Evolutionary conservation across 345 rosid species (phyloP).

Genomic region (Eutrema japonicum): DNA sequence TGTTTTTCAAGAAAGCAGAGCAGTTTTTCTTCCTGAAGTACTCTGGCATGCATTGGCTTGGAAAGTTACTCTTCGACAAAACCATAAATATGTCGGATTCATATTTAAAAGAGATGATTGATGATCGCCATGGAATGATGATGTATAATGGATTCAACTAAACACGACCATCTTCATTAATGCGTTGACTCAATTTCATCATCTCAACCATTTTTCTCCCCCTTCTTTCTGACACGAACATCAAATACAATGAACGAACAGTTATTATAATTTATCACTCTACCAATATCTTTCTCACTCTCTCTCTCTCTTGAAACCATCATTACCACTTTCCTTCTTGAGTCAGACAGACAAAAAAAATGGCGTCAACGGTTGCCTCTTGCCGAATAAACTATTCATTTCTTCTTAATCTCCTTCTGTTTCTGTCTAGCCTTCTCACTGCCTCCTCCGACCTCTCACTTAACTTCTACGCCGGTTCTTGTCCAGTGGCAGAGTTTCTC

Average conservation of each 20-base stretch:
- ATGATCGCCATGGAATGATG: not conserved
- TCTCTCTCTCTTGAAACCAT: not conserved
- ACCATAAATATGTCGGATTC: constrained; percentile 16
- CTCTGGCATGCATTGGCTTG: constrained; percentile 35
- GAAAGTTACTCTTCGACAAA: constrained; percentile 21
- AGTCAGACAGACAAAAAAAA: constrained; percentile 11
- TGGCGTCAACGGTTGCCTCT: constrained; percentile 35
- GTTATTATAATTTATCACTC: constrained; percentile 11
- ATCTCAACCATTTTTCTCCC: constrained; percentile 21
- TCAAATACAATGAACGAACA: constrained; percentile 19
- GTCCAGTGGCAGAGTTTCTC: constrained; percentile 68
- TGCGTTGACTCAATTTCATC: constrained; percentile 25
- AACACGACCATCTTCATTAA: constrained; percentile 24
- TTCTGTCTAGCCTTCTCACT: constrained; percentile 32
- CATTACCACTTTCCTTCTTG: constrained; percentile 22
- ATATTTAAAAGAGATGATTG: not conserved
- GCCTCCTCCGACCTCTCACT: constrained; percentile 48
- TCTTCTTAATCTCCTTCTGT: constrained; percentile 24
- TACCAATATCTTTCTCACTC: not conserved
- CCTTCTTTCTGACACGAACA: constrained; percentile 13
- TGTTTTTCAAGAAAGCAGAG: constrained; percentile 6
- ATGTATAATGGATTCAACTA: not conserved
- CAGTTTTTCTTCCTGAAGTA: constrained; percentile 9
- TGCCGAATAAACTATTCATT: constrained; percentile 44
- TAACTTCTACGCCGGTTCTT: constrained; percentile 69